Conservation (phyloP, 2,329 filamentous ascomycete species). For the Fusarium sp. region DNA sequence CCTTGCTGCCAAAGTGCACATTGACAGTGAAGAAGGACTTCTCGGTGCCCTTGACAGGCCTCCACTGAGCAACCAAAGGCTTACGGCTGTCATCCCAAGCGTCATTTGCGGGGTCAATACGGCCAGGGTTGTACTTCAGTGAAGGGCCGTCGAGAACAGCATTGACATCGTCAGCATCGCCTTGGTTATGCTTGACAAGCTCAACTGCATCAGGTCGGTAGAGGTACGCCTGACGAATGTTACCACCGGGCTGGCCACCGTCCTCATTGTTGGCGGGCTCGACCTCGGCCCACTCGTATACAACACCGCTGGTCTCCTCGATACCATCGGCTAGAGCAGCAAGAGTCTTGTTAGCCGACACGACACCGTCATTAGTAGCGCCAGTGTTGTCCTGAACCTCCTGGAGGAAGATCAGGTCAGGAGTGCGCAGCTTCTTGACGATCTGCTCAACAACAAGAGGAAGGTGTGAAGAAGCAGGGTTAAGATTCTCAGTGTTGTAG, state of each 20-base stretch:
- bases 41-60: conserved; percentile 65
- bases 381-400: conserved; percentile 80
- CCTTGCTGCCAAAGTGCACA: conserved; percentile 78
- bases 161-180: conserved; percentile 68
- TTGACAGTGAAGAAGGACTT: conserved; percentile 79
- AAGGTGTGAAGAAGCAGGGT: conserved; percentile 69
- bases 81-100: conserved; percentile 76
- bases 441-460: conserved; percentile 75
- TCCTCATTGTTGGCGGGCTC: conserved; percentile 72
- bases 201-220: conserved; percentile 73
- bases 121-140: conserved; percentile 79
- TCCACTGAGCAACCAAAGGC: conserved; percentile 77
- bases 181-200: conserved; percentile 72
- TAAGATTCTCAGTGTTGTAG: conserved; percentile 81
- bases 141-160: conserved; percentile 68
- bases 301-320: conserved; percentile 61
- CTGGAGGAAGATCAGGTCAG: conserved; percentile 78
- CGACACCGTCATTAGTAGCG: conserved; percentile 70
- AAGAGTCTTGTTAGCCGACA: conserved; percentile 71
- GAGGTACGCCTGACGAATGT: conserved; percentile 80
- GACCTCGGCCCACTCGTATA: conserved; percentile 74
- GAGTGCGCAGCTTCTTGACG: conserved; percentile 72
- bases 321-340: conserved; percentile 69
- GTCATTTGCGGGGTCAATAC: conserved; percentile 72
- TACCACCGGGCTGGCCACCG: conserved; percentile 77